A percentile compares a stretch with the other conserved stretches of the same genome.
Evolutionary conservation across 1,284 basidiomycete genomes (phyloP).

Genomic region (Nidula niveotomentosa): DNA sequence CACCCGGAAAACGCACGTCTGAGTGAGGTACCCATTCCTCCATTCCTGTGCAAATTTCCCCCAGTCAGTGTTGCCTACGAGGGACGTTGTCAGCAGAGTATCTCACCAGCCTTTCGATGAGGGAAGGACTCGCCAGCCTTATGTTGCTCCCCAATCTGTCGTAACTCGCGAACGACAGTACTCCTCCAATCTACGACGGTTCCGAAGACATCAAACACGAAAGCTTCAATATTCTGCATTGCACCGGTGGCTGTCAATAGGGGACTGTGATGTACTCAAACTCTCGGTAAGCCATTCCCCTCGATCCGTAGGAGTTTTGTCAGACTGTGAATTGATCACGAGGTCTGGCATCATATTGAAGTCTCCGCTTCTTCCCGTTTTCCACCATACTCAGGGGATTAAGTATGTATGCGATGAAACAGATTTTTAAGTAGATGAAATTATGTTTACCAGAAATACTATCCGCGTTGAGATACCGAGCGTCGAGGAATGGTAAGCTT

Average conservation of each 20-base stretch:
- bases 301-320: too few relatives aligned
- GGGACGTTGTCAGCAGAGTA: not conserved
- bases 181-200: conserved; percentile 63
- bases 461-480: too few relatives aligned
- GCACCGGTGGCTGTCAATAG: conserved; percentile 9
- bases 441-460: too few relatives aligned
- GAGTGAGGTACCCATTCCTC: conserved; percentile 47
- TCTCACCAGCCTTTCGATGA: not conserved
- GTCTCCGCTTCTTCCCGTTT: too few relatives aligned
- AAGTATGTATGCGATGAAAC: too few relatives aligned
- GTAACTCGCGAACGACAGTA: conserved; percentile 43
- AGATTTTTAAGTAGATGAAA: too few relatives aligned
- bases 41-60: conserved; percentile 53
- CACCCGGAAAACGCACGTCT: conserved; percentile 36
- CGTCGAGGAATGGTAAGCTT: too few relatives aligned
- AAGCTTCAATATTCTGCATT: conserved; percentile 44
- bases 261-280: too few relatives aligned
- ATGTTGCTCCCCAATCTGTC: conserved; percentile 24
- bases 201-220: conserved; percentile 66
- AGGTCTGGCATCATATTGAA: too few relatives aligned
- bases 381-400: too few relatives aligned
- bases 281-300: too few relatives aligned
- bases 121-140: conserved; percentile 12
- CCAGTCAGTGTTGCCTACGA: conserved; percentile 35
- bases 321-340: too few relatives aligned